Evolutionary conservation across 1,139 yeast species (phyloP), one percentile per base, ranked within the genome.

Genomic region (Taphrina populina): DNA sequence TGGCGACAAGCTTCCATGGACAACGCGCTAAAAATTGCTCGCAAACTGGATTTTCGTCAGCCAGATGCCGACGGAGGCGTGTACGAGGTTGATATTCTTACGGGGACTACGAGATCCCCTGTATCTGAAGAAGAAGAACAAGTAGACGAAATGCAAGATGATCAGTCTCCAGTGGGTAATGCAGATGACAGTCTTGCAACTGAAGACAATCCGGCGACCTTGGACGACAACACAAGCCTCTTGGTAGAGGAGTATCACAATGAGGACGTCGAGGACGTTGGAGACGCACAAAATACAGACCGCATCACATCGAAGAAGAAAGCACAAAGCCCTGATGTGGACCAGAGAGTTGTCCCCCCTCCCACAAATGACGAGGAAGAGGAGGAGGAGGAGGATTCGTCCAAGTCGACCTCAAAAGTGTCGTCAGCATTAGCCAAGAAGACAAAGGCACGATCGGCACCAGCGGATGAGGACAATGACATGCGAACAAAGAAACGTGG

Each of bases 271-370:
- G 32, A 59, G 29, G 40, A 58, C 57, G 29, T 20, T 56, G 20
- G 57, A 60, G 27, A 62, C 58, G 17, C 56, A 57, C 10, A 60
- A 57, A 21, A 30, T 45, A 23, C 54, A n/a, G n/a, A n/a, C n/a
- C n/a, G n/a, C n/a, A n/a, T n/a, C n/a, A n/a, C 54, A 4, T 59
- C 52, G 32, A 51, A 56, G 17, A 53, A 59, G 15, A 30, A 19
- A 32, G 33, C 11, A 29, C n/a, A 29, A 2, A 13, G n/a, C 11
- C 33, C 2, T 2, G 33, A 11, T 11, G n/a, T 13, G 33, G 33
- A 11, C 33, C 11, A 29, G 33, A 29, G n/a, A 13, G n/a, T 11
- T 13, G 33, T 11, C 11, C 33, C n/a, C 11, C 29, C 24, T 15
- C 34, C 46, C 23, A 41, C 32, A 35, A 23, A 59, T 45, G 23